phyloP scores from a whole-genome alignment of 495 filamentous ascomycete species.

The Aspergillus baeticus region DNA sequence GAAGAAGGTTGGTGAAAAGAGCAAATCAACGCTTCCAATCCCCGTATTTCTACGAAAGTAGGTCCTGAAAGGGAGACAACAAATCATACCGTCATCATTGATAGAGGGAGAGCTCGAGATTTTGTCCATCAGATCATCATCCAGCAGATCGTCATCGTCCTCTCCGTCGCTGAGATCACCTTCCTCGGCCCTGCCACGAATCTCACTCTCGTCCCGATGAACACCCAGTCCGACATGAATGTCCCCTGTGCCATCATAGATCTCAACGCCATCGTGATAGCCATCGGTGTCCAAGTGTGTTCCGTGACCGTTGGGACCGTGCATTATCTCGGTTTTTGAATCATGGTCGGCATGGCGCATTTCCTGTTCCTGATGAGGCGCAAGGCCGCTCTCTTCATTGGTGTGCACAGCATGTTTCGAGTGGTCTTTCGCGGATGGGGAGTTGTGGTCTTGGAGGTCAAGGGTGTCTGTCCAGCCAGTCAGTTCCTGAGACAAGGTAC shows the following conservation, averaged over 20 bases:
- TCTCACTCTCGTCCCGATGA: slow-evolving; percentile 46
- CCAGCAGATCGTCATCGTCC: slow-evolving; percentile 73
- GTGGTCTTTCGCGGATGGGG: slow-evolving; percentile 83
- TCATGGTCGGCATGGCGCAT: slow-evolving; percentile 78
- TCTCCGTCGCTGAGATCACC: slow-evolving; percentile 72
- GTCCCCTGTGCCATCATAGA: slow-evolving; percentile 41
- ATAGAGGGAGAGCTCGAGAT: slow-evolving; percentile 98
- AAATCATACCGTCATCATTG: slow-evolving; percentile 82
- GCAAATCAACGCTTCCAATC: background rate
- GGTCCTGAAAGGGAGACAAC: background rate
- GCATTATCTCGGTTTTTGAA: slow-evolving; percentile 60
- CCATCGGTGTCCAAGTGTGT: slow-evolving; percentile 47
- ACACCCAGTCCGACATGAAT: slow-evolving; percentile 39
- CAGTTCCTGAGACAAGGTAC: background rate
- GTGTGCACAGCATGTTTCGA: slow-evolving; percentile 52
- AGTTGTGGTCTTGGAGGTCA: slow-evolving; percentile 82
- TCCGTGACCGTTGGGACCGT: slow-evolving; percentile 46
- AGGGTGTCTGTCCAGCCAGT: slow-evolving; percentile 68
- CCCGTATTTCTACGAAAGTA: slow-evolving; percentile 24
- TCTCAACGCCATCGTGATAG: slow-evolving; percentile 46
- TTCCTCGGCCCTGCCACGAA: slow-evolving; percentile 41
- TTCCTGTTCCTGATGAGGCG: slow-evolving; percentile 82
- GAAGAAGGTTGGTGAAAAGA: background rate
- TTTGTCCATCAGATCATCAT: slow-evolving; percentile 94
- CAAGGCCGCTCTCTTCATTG: slow-evolving; percentile 57